Evolutionary conservation across 2,329 filamentous ascomycete species (phyloP).

Genomic region (Colletotrichum eremochloae): DNA sequence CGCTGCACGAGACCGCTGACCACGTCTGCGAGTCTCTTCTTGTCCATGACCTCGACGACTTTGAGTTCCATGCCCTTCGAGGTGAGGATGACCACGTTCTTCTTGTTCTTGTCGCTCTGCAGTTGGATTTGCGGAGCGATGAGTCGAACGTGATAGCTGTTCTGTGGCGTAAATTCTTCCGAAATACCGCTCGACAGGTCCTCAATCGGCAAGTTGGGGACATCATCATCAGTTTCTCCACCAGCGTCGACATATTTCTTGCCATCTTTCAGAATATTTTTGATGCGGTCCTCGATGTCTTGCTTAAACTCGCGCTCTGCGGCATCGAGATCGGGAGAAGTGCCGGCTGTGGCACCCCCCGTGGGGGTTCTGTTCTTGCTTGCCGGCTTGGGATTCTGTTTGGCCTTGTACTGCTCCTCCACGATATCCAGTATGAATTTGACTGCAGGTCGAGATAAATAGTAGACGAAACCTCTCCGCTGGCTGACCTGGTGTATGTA

Average conservation of each 20-base stretch:
- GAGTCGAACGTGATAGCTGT: constrained; percentile 92
- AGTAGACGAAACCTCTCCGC: constrained; percentile 95
- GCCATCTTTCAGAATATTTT: constrained; percentile 86
- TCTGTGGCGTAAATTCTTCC: constrained; percentile 89
- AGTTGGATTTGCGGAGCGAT: constrained; percentile 98
- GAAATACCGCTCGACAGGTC: constrained; percentile 83
- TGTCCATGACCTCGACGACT: constrained; percentile 97
- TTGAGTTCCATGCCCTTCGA: constrained; percentile 99
- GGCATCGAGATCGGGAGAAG: constrained; percentile 55
- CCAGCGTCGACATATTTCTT: constrained; percentile 84
- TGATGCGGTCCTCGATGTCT: constrained; percentile 86
- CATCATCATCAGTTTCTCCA: constrained; percentile 56
- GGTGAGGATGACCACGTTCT: constrained; percentile 95
- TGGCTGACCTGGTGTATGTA: constrained; percentile 99
- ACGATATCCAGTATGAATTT: constrained; percentile 99
- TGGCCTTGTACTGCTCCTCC: constrained; percentile 88
- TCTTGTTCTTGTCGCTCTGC: constrained; percentile 97
- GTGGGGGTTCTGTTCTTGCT: constrained; percentile 47
- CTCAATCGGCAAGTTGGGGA: constrained; percentile 63
- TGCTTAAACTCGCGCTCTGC: constrained; percentile 70
- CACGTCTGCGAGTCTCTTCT: constrained; percentile 89
- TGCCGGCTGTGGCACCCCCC: constrained; percentile 24
- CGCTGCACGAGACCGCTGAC: constrained; percentile 96
- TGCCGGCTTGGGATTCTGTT: constrained; percentile 54
- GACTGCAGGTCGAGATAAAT: constrained; percentile 93